These are phyloP conservation scores for Neurospora tetraspora DNA, from an alignment of 495 filamentous ascomycete genomes.

Conservation along the genomic window DNA sequence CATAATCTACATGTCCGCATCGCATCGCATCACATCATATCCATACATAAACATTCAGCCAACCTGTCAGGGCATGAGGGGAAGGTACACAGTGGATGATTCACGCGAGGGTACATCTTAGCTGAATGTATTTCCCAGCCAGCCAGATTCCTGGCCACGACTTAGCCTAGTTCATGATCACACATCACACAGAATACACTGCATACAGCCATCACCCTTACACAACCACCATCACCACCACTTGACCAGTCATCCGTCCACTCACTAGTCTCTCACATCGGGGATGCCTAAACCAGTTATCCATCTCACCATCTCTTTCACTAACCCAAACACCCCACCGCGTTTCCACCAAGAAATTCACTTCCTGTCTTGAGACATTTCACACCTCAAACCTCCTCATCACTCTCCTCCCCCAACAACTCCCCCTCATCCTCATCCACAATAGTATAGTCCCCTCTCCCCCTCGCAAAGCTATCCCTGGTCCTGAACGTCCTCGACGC, in stretches of 20 bases:
- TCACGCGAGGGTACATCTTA: too few relatives aligned
- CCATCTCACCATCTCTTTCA: neutral
- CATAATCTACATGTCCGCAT: neutral
- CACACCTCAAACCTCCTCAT: slow-evolving; percentile 60
- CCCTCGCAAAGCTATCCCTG: slow-evolving; percentile 73
- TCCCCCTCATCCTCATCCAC: slow-evolving; percentile 92
- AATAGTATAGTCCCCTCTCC: slow-evolving; percentile 72
- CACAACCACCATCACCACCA: neutral
- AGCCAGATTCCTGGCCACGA: too few relatives aligned
- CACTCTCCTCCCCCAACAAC: slow-evolving; percentile 83
- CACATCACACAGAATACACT: too few relatives aligned
- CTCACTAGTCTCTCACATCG: neutral
- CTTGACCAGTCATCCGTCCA: neutral
- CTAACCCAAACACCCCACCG: neutral
- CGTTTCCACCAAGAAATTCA: neutral
- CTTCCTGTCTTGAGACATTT: neutral
- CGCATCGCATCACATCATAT: neutral
- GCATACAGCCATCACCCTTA: too few relatives aligned
- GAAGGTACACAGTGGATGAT: too few relatives aligned
- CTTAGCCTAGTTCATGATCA: too few relatives aligned
- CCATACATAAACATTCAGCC: neutral
- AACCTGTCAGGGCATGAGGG: too few relatives aligned
- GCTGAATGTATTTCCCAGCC: too few relatives aligned
- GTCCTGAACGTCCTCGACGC: slow-evolving; percentile 61
- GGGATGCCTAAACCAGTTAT: neutral